Evolutionary conservation across 495 filamentous ascomycete genomes (phyloP).

Genomic region (Trichoderma erinaceum): DNA sequence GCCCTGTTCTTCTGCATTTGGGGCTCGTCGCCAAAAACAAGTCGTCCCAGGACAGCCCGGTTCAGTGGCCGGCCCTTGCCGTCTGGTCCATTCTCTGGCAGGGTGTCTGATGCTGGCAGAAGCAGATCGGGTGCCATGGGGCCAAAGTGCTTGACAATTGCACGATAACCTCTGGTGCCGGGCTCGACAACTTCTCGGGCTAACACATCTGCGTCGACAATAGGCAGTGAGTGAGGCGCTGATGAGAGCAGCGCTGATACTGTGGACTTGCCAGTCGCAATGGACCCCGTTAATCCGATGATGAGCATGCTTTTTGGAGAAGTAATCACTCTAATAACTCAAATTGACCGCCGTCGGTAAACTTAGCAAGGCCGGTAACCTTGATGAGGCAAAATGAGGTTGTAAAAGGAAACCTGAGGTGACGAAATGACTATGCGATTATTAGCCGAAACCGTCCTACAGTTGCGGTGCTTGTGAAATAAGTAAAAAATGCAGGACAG

Average conservation of each 20-base stretch:
- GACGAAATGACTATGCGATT: no score
- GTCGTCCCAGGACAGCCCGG: constrained; percentile 72
- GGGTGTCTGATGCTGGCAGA: constrained; percentile 39
- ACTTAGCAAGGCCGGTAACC: background rate
- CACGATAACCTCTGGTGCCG: constrained; percentile 71
- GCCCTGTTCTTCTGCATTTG: constrained; percentile 59
- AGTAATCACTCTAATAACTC: background rate
- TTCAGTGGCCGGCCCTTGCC: constrained; percentile 67
- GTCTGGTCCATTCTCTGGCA: constrained; percentile 37
- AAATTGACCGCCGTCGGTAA: background rate
- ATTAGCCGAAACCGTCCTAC: no score
- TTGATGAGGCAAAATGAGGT: background rate
- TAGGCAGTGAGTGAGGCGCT: constrained; percentile 77
- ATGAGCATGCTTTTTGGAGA: constrained; percentile 63
- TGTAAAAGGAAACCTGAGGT: no score
- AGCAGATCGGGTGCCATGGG: constrained; percentile 80
- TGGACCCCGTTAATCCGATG: constrained; percentile 93
- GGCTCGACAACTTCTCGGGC: constrained; percentile 89
- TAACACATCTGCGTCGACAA: constrained; percentile 91
- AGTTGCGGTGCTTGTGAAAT: no score
- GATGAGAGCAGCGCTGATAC: constrained; percentile 75
- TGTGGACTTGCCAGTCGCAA: constrained; percentile 97
- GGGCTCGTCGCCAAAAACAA: constrained; percentile 72
- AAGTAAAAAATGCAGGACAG: no score
- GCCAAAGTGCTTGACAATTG: constrained; percentile 72